Evolutionary conservation across 345 rosid species (phyloP).

Genomic region (Hirschfeldia incana): DNA sequence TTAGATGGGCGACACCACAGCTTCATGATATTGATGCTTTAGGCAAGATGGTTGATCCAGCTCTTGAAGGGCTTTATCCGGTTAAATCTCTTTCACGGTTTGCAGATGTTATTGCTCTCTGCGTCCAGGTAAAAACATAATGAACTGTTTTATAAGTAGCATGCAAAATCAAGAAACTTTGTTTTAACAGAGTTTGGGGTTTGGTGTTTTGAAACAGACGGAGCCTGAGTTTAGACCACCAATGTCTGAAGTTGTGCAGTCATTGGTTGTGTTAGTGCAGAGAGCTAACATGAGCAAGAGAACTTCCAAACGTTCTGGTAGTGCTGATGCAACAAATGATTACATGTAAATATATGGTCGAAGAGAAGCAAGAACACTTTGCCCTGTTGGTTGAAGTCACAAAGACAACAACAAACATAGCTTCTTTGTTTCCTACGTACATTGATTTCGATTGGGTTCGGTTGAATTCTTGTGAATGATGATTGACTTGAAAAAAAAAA

Average conservation of each 20-base stretch:
- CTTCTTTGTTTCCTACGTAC: background rate
- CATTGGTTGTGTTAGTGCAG: slow-evolving; percentile 87
- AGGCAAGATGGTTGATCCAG: slow-evolving; percentile 93
- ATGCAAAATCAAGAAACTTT: background rate
- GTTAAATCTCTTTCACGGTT: slow-evolving; percentile 95
- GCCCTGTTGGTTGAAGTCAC: slow-evolving; percentile 8
- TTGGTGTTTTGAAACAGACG: slow-evolving; percentile 50
- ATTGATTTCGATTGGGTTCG: background rate
- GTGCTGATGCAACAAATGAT: slow-evolving; percentile 32
- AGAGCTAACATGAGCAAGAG: slow-evolving; percentile 98
- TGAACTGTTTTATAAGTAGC: background rate
- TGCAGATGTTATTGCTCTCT: slow-evolving; percentile 96
- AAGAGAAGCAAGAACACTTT: slow-evolving; percentile 3
- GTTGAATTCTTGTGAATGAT: background rate
- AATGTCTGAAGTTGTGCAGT: slow-evolving; percentile 95
- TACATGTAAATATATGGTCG: slow-evolving; percentile 35
- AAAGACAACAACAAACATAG: background rate
- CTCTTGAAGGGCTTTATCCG: slow-evolving; percentile 88
- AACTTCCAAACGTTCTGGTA: slow-evolving; percentile 45
- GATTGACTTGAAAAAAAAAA: background rate
- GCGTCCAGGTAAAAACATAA: slow-evolving; percentile 77
- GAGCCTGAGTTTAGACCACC: slow-evolving; percentile 98
- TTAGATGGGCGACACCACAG: slow-evolving; percentile 99
- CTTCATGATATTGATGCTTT: slow-evolving; percentile 98
- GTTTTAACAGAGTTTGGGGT: background rate